These are phyloP conservation scores for Neocucurbitaria cava DNA, from an alignment of 2,329 filamentous ascomycete species.

Conservation along the genomic window DNA sequence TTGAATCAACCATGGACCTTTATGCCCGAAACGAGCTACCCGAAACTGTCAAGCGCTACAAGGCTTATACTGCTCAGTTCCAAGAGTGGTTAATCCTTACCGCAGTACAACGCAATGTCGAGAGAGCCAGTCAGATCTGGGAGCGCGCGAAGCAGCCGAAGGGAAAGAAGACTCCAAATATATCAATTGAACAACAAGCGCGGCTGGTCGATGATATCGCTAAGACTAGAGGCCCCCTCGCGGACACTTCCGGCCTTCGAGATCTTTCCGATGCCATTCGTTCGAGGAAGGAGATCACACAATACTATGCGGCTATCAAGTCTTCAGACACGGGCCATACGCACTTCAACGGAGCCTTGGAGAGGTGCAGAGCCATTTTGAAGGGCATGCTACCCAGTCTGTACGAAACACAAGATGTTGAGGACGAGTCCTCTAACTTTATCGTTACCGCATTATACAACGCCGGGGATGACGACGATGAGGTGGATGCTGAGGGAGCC, in stretches of 20 bases:
- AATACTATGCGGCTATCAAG: constrained; percentile 10
- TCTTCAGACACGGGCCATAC: constrained; percentile 15
- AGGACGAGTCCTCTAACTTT: background rate
- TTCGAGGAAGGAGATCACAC: constrained; percentile 19
- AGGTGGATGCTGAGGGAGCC: background rate
- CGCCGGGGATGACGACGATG: background rate
- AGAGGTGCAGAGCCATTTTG: constrained; percentile 5
- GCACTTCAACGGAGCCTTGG: constrained; percentile 11
- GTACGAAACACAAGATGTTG: background rate
- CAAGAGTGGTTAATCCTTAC: constrained; percentile 23
- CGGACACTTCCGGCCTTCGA: constrained; percentile 16
- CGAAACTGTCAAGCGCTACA: constrained; percentile 24
- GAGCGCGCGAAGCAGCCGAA: constrained; percentile 2
- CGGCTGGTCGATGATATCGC: constrained; percentile 18
- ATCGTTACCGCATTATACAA: background rate
- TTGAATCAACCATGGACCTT: constrained; percentile 15
- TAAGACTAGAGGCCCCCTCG: constrained; percentile 9
- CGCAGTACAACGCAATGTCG: constrained; percentile 16
- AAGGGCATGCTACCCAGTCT: background rate
- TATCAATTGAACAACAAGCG: constrained; percentile 9
- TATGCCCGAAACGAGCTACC: constrained; percentile 23
- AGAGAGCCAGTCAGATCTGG: constrained; percentile 9
- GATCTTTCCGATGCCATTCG: constrained; percentile 28
- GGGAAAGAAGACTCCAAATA: constrained; percentile 8
- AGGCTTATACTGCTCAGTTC: constrained; percentile 19